Percentiles rank a stretch among this genome's conserved stretches.
Conservation (phyloP, 805 yeast genomes). For the Nakazawaea siamensis region DNA sequence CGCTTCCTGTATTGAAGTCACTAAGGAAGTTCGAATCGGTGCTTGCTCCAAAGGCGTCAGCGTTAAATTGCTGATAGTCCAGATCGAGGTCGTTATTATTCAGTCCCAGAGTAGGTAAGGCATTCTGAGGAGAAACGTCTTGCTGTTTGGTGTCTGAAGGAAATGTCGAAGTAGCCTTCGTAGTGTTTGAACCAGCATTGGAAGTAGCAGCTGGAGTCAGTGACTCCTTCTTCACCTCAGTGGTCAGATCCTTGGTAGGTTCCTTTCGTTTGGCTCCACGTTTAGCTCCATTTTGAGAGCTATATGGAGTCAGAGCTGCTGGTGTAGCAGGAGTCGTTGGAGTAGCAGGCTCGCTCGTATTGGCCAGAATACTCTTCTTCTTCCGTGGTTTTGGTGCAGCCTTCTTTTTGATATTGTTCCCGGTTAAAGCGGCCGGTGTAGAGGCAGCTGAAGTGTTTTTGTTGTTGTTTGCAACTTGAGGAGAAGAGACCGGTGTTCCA, state of each 20-base stretch:
- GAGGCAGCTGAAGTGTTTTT: slow-evolving; percentile 7
- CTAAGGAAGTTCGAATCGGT: slow-evolving; percentile 9
- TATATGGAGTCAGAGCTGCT: slow-evolving; percentile 6
- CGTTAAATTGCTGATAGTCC: slow-evolving; percentile 10
- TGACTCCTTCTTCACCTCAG: slow-evolving; percentile 1
- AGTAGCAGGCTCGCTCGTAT: slow-evolving; percentile 30
- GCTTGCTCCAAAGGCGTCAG: slow-evolving; percentile 8
- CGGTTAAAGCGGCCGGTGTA: slow-evolving; percentile 10
- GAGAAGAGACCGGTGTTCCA: slow-evolving; percentile 15
- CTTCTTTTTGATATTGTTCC: slow-evolving; percentile 14
- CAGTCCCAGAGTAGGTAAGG: background rate
- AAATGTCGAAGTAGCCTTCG: background rate
- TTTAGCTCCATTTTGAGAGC: slow-evolving; percentile 8
- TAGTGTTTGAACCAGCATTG: background rate
- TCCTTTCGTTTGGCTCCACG: slow-evolving; percentile 12
- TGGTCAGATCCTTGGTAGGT: slow-evolving; percentile 1
- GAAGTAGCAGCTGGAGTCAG: background rate
- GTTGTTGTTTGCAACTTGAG: slow-evolving; percentile 11
- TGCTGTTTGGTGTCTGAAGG: background rate
- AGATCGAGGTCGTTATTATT: slow-evolving; percentile 6
- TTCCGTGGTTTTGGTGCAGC: slow-evolving; percentile 14
- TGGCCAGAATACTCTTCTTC: slow-evolving; percentile 13
- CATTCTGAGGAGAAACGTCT: background rate
- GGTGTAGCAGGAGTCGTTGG: slow-evolving; percentile 32
- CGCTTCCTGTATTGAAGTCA: slow-evolving; percentile 6